Conservation (phyloP, 371 early-diverging fungal genomes). For the Saksenaea oblongispora region DNA sequence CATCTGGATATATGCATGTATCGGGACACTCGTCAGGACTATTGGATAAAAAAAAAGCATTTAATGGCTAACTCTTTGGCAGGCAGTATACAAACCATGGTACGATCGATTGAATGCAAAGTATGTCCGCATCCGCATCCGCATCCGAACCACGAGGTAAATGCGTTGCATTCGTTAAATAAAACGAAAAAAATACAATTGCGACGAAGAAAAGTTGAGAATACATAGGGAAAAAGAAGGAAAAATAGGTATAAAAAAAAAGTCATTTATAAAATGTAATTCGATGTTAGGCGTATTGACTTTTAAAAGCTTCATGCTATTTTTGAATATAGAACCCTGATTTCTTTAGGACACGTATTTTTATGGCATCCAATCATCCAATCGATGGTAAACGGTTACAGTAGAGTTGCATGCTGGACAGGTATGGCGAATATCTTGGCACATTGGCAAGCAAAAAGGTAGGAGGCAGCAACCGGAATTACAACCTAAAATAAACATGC, state of each 20-base stretch:
- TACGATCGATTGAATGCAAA: neutral
- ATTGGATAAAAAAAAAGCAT: too few species aligned
- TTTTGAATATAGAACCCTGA: neutral
- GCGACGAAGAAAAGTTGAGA: neutral
- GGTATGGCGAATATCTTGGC: slow-evolving; percentile 14
- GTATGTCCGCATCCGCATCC: neutral
- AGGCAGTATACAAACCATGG: neutral
- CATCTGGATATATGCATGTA: neutral
- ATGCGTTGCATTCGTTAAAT: neutral
- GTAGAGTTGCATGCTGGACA: slow-evolving; percentile 16
- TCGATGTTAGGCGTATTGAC: too few species aligned
- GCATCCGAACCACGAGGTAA: neutral
- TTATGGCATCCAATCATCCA: neutral
- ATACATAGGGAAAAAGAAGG: neutral
- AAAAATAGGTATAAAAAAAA: neutral
- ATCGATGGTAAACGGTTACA: slow-evolving; percentile 1
- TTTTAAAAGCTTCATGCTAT: neutral
- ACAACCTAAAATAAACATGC: slow-evolving; percentile 11
- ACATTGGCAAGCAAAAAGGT: slow-evolving; percentile 14
- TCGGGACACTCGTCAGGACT: neutral
- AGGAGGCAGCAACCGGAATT: slow-evolving; percentile 18
- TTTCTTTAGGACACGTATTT: neutral
- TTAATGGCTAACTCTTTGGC: neutral
- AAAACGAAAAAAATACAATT: neutral
- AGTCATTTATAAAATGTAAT: too few species aligned